Conservation (phyloP, 2,329 filamentous ascomycete species). For the Xylaria arbuscula region DNA sequence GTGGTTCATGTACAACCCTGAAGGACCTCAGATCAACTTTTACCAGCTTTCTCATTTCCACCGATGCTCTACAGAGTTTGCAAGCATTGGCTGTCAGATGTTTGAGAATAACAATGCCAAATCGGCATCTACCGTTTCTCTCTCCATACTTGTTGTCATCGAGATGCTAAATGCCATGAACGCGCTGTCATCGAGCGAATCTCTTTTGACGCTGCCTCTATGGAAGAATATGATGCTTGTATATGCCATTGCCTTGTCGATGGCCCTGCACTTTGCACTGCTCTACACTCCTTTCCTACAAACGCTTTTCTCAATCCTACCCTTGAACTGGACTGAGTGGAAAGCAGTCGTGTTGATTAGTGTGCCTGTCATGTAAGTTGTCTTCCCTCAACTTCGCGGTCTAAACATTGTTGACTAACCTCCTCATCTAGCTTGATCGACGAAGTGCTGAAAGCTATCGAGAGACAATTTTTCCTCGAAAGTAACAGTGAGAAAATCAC, state of each 20-base stretch:
- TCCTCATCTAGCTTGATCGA: constrained; percentile 73
- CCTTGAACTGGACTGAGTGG: constrained; percentile 89
- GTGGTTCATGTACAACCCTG: constrained; percentile 98
- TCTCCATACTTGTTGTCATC: constrained; percentile 93
- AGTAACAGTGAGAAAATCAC: constrained; percentile 55
- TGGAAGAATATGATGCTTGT: constrained; percentile 99
- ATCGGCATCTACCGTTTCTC: constrained; percentile 89
- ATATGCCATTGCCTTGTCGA: constrained; percentile 91
- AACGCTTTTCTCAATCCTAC: constrained; percentile 88
- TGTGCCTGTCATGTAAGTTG: constrained; percentile 87
- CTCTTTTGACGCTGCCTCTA: constrained; percentile 89
- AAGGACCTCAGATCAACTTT: constrained; percentile 91
- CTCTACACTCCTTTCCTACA: constrained; percentile 93
- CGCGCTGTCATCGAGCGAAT: constrained; percentile 93
- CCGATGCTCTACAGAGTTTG: constrained; percentile 85
- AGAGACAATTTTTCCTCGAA: constrained; percentile 74
- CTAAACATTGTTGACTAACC: constrained; percentile 37
- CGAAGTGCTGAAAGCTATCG: constrained; percentile 82
- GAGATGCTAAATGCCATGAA: constrained; percentile 99
- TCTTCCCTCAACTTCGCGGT: neutral
- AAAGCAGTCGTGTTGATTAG: constrained; percentile 89
- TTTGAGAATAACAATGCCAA: constrained; percentile 88
- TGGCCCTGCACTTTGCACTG: constrained; percentile 93
- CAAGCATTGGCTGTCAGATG: constrained; percentile 91
- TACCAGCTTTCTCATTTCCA: constrained; percentile 93